Evolutionary conservation across 139 green algal species (phyloP).

Genomic region (Nannochloris sp.): DNA sequence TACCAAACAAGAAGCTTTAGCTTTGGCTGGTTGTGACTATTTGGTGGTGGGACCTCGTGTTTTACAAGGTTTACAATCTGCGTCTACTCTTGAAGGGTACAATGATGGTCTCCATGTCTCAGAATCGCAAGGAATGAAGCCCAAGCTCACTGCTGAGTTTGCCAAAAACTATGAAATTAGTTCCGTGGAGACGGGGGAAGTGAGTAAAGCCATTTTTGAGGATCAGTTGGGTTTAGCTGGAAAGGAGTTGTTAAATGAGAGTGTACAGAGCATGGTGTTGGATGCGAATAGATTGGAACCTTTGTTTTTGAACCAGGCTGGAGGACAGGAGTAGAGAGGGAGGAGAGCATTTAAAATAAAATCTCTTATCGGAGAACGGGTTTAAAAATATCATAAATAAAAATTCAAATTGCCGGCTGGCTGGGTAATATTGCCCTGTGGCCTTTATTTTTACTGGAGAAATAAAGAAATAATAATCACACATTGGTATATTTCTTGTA

Average conservation of each 20-base stretch:
- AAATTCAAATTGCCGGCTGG: too few species aligned
- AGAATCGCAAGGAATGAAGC: not conserved
- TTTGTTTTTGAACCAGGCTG: slow-evolving; percentile 31
- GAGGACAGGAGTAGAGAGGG: slow-evolving; percentile 36
- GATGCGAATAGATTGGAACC: slow-evolving; percentile 44
- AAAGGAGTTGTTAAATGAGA: slow-evolving; percentile 31
- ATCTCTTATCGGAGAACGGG: not conserved
- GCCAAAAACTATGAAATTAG: slow-evolving; percentile 13
- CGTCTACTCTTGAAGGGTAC: slow-evolving; percentile 58
- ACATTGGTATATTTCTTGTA: not conserved
- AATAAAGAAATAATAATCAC: not conserved
- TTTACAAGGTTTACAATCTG: slow-evolving; percentile 33
- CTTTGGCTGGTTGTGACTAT: slow-evolving; percentile 69
- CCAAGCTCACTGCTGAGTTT: slow-evolving; percentile 5
- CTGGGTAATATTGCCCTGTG: too few species aligned
- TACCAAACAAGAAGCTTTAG: slow-evolving; percentile 60
- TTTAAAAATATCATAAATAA: too few species aligned
- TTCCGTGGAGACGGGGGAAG: not conserved
- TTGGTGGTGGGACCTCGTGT: slow-evolving; percentile 52
- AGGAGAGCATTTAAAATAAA: not conserved
- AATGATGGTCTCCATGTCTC: slow-evolving; percentile 41
- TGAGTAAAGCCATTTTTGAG: slow-evolving; percentile 19
- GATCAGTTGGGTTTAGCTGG: slow-evolving; percentile 32
- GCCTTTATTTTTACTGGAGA: not conserved
- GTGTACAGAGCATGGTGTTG: slow-evolving; percentile 33